Conservation (phyloP, 2,329 filamentous ascomycete genomes). For the Penicillium occitanis region DNA sequence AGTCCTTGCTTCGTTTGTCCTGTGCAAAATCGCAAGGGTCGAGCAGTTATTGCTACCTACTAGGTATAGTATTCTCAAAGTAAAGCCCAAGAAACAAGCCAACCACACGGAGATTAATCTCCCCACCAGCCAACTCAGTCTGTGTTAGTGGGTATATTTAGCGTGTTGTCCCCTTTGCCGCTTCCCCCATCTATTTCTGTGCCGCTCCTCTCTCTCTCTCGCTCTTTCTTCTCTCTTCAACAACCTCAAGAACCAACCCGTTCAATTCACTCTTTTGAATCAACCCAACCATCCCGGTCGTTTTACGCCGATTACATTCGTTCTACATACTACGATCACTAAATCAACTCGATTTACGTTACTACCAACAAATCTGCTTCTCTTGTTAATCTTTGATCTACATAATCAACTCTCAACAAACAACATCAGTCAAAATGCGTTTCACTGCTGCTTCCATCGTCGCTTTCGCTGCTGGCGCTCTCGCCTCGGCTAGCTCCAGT, state of each 20-base stretch:
- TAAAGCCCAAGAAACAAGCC: not conserved
- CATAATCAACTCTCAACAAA: slow-evolving; percentile 3
- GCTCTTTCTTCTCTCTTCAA: not conserved
- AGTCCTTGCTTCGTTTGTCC: not conserved
- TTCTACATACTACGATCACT: not conserved
- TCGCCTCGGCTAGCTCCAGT: slow-evolving; percentile 25
- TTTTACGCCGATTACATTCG: slow-evolving; percentile 23
- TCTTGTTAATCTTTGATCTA: slow-evolving; percentile 10
- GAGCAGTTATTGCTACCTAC: not conserved
- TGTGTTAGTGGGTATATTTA: slow-evolving; percentile 7
- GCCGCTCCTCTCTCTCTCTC: not conserved
- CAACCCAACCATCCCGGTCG: slow-evolving; percentile 17
- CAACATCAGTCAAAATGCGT: slow-evolving; percentile 43
- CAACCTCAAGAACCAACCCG: slow-evolving; percentile 10
- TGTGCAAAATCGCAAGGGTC: not conserved
- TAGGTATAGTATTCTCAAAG: not conserved
- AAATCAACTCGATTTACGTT: too few species aligned
- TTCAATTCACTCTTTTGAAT: slow-evolving; percentile 14
- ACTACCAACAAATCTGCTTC: not conserved
- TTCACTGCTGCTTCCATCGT: slow-evolving; percentile 46
- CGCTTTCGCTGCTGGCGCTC: slow-evolving; percentile 42
- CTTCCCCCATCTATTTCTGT: slow-evolving; percentile 11
- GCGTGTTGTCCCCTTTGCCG: slow-evolving; percentile 3
- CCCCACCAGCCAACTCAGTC: slow-evolving; percentile 1
- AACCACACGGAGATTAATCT: not conserved